Evolutionary conservation across 1,284 basidiomycete genomes (phyloP).

Genomic region (Ceratobasidium sp.): DNA sequence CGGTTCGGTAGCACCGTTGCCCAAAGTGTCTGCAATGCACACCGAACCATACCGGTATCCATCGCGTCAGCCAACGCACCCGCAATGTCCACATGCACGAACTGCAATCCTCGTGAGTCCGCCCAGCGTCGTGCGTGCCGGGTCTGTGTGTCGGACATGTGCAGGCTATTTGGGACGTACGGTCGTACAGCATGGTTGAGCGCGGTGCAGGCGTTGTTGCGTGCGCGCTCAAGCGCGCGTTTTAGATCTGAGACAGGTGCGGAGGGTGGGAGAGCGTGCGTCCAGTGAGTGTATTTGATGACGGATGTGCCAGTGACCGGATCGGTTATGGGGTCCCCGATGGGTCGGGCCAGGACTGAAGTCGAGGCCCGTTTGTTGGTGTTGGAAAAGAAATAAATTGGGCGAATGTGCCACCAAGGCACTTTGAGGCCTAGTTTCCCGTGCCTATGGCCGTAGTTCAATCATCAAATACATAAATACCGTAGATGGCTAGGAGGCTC

Average conservation of each 20-base stretch:
- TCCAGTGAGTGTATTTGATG: conserved; percentile 29
- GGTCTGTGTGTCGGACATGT: background rate
- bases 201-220: conserved; percentile 21
- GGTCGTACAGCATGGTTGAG: conserved; percentile 23
- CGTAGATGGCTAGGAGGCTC: background rate
- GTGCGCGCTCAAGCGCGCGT: conserved; percentile 21
- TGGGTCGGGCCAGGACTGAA: conserved; percentile 16
- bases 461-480: background rate
- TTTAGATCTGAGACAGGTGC: background rate
- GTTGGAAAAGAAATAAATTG: conserved; percentile 17
- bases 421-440: conserved; percentile 26
- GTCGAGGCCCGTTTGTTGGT: conserved; percentile 2
- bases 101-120: conserved; percentile 27
- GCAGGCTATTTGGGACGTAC: background rate
- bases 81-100: conserved; percentile 25
- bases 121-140: conserved; percentile 28
- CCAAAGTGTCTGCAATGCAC: conserved; percentile 21
- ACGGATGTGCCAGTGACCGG: conserved; percentile 7
- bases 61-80: conserved; percentile 14
- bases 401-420: conserved; percentile 31
- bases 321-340: conserved; percentile 1
- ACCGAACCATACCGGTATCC: conserved; percentile 29
- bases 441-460: background rate
- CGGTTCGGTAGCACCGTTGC: background rate
- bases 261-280: conserved; percentile 16